Evolutionary conservation across 2,329 filamentous ascomycete species (phyloP), one percentile per base, ranked within the genome.

Genomic region (Penicillium carneum): DNA sequence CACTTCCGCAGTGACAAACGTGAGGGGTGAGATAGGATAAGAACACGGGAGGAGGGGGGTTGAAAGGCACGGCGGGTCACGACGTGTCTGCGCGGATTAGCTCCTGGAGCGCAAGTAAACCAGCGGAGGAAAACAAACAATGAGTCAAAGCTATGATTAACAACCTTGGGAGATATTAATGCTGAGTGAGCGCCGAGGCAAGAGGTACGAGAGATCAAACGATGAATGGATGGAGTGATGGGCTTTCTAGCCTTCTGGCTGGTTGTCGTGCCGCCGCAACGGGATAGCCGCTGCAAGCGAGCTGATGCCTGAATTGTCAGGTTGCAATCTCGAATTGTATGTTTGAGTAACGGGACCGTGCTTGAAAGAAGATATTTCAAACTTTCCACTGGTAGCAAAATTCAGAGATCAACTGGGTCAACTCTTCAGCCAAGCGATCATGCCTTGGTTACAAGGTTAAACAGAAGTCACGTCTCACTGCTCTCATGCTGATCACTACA

Each of bases 251-350:
- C 68, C 61, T 67, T 74, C 72, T 77, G 74, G 73, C 70, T 77
- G 74, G 74, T 73, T 74, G 69, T 71, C 70, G 67, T 75, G 71
- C 73, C 75, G 72, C 73, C 72, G 72, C 74, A 76, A 75, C 66
- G 67, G 69, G 70, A 72, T 78, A 78, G 71, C 71, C 76, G 75
- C 76, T 69, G 68, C 71, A 77, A 77, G 75, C 75, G 76, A 77
- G 70, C 50, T 54, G 18, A 3, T 65, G 67, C 68, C 70, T 74
- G 46, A 62, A 34, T 8, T 1, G 18, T 66, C 51, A 69, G 66
- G 69, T 57, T 26, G 39, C 4, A 20, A 41, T 36, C 12, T 31
- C 7, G 4, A 57, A 57, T 51, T 51, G 26, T 16, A 33, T 18
- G 33, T 29, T 51, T 53, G 2, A 10, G 20, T 8, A 12, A n/a